Evolutionary conservation across 176 grass and related monocot genomes (phyloP).

Genomic region (Eleusine coracana): DNA sequence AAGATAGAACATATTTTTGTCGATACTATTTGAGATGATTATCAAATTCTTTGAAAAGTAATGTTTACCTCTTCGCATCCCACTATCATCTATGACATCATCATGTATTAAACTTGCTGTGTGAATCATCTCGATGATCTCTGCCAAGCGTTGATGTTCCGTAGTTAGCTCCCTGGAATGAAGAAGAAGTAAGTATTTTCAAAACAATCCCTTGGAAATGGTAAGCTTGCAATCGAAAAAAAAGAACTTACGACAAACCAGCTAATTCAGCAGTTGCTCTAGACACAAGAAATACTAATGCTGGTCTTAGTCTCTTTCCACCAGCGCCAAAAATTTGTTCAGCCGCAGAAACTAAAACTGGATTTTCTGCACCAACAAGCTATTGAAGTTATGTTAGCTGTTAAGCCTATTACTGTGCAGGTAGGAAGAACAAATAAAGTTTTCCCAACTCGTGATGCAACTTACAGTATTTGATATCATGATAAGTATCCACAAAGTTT

Average conservation of each 20-base stretch:
- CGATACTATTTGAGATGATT: neutral
- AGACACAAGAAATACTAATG: constrained; percentile 96
- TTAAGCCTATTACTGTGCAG: constrained; percentile 36
- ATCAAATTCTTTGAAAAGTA: neutral
- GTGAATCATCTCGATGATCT: constrained; percentile 97
- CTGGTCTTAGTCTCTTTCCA: constrained; percentile 91
- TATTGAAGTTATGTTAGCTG: constrained; percentile 54
- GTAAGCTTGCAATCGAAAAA: neutral
- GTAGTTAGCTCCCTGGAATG: constrained; percentile 75
- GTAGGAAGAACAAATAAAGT: neutral
- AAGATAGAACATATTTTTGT: neutral
- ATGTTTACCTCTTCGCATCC: constrained; percentile 63
- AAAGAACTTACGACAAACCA: constrained; percentile 69
- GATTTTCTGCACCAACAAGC: constrained; percentile 96
- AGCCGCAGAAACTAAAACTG: constrained; percentile 81
- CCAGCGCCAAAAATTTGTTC: constrained; percentile 98
- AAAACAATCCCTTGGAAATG: neutral
- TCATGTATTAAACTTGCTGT: constrained; percentile 87
- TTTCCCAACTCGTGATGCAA: neutral
- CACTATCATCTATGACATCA: constrained; percentile 88
- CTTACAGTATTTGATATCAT: constrained; percentile 8
- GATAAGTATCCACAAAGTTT: constrained; percentile 9
- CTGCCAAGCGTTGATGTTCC: constrained; percentile 83
- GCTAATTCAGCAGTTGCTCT: constrained; percentile 80
- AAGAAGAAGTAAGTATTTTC: constrained; percentile 15